Conservation (phyloP, 1,284 basidiomycete species). For the Rhodotorula mucilaginosa region DNA sequence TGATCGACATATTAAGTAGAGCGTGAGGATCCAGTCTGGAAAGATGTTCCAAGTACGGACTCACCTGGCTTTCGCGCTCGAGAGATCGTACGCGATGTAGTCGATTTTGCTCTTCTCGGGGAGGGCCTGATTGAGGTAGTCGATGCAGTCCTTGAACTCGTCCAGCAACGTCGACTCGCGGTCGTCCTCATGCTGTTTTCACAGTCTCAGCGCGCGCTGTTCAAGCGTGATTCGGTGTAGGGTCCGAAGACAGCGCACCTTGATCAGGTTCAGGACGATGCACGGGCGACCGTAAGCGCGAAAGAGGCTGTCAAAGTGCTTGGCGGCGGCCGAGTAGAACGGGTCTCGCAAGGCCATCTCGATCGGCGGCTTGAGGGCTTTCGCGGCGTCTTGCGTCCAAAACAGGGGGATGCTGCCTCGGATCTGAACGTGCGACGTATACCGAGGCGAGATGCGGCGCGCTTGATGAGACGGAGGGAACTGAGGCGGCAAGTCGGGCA, state of each 20-base stretch:
- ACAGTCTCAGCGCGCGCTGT: not conserved
- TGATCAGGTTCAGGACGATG: slow-evolving; percentile 94
- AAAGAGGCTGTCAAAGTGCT: slow-evolving; percentile 91
- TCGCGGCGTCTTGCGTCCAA: slow-evolving; percentile 47
- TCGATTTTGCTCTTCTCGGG: slow-evolving; percentile 81
- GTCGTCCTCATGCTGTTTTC: slow-evolving; percentile 51
- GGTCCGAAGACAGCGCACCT: slow-evolving; percentile 55
- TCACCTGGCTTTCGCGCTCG: slow-evolving; percentile 43
- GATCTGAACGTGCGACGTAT: slow-evolving; percentile 85
- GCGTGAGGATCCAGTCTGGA: too few species aligned
- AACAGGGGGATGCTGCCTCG: slow-evolving; percentile 73
- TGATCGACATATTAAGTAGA: not conserved
- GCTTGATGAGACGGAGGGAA: slow-evolving; percentile 1
- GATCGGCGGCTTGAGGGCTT: slow-evolving; percentile 91
- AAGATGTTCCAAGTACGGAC: not conserved
- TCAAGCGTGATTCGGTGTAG: too few species aligned
- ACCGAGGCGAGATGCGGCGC: slow-evolving; percentile 66
- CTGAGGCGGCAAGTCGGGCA: slow-evolving; percentile 46
- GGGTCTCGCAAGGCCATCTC: slow-evolving; percentile 68
- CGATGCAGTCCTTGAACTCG: slow-evolving; percentile 88
- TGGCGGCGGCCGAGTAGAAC: slow-evolving; percentile 87
- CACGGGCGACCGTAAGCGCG: slow-evolving; percentile 85
- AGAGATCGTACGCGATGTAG: slow-evolving; percentile 93
- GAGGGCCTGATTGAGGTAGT: slow-evolving; percentile 93
- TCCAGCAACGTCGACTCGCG: slow-evolving; percentile 89